phyloP scores from a whole-genome alignment of 441 rosid species.

The Adansonia rubrostipa region DNA sequence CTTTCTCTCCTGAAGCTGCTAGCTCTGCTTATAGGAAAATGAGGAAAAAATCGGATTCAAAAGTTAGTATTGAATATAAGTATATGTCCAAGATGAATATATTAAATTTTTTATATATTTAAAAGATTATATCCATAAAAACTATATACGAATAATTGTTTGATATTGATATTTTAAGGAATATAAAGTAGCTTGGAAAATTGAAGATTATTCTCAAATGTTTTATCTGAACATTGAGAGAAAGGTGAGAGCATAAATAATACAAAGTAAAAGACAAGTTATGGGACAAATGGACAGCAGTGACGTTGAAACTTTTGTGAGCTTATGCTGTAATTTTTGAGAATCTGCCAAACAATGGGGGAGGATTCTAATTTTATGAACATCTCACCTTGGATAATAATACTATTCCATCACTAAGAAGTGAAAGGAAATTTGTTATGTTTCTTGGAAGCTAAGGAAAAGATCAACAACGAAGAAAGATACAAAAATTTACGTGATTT shows the following conservation, averaged over 20 bases:
- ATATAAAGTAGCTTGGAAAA: no score
- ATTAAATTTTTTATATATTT: no score
- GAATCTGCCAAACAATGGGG: not conserved
- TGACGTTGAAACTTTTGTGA: slow-evolving; percentile 21
- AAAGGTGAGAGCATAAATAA: not conserved
- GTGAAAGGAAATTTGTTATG: not conserved
- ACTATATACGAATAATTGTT: no score
- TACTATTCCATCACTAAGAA: not conserved
- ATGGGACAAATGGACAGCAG: not conserved
- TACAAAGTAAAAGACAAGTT: not conserved
- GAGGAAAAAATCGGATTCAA: not conserved
- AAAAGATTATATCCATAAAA: no score
- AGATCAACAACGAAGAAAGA: no score
- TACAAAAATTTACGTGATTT: no score
- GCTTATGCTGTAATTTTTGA: not conserved
- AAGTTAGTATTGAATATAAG: no score
- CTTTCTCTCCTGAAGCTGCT: slow-evolving; percentile 79
- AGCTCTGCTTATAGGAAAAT: slow-evolving; percentile 45
- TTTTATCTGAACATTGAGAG: no score
- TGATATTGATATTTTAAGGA: no score
- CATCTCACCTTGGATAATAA: not conserved
- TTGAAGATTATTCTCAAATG: no score
- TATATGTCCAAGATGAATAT: no score
- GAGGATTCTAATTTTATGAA: not conserved
- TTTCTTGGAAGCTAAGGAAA: not conserved